These are phyloP conservation scores for Uromyces viciae-fabae DNA, from an alignment of 1,284 basidiomycete species.

Conservation along the genomic window DNA sequence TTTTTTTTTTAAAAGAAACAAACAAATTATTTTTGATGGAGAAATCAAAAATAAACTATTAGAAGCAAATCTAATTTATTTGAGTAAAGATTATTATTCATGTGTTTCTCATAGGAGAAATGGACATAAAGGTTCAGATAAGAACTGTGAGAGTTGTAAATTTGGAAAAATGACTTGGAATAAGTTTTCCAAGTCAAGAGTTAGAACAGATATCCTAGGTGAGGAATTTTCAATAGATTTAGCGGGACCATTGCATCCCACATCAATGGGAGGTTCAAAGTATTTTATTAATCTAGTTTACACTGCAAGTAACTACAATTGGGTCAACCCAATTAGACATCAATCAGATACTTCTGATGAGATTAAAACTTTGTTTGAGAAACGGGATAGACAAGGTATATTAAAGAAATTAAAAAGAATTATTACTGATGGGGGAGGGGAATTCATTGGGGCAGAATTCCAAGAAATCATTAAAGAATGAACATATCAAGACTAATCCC, in stretches of 20 bases:
- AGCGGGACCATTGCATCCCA: background rate
- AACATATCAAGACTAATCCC: background rate
- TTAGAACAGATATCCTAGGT: background rate
- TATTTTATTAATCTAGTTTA: background rate
- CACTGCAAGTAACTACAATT: background rate
- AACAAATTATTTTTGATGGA: background rate
- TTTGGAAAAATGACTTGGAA: background rate
- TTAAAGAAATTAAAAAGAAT: background rate
- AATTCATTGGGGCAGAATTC: background rate
- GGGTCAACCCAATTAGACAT: background rate
- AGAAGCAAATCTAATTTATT: background rate
- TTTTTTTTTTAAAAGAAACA: no score
- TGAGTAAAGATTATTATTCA: background rate
- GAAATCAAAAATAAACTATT: background rate
- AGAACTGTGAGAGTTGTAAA: background rate
- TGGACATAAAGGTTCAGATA: background rate
- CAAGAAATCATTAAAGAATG: background rate
- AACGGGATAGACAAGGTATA: background rate
- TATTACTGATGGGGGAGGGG: background rate
- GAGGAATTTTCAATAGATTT: background rate
- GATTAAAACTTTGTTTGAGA: background rate
- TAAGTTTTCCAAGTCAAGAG: background rate
- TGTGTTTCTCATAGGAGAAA: background rate
- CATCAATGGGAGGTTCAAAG: background rate
- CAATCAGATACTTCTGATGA: background rate